Evolutionary conservation across 805 yeast genomes (phyloP).

Genomic region (Metschnikowia arizonensis): DNA sequence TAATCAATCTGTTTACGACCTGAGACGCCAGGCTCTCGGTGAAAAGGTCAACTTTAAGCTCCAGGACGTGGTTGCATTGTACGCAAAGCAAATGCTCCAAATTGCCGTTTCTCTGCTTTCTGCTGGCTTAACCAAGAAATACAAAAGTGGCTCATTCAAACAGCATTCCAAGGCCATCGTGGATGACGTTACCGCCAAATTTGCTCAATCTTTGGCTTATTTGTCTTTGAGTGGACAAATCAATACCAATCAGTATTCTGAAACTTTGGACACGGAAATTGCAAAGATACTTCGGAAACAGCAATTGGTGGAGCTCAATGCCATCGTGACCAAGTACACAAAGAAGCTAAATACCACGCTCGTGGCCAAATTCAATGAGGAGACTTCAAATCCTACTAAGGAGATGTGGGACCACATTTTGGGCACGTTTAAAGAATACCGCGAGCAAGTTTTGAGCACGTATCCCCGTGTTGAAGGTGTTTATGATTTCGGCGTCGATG

Average conservation of each 20-base stretch:
- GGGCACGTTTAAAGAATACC: constrained; percentile 49
- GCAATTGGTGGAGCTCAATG: constrained; percentile 32
- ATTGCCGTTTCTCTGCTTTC: constrained; percentile 9
- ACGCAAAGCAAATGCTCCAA: constrained; percentile 19
- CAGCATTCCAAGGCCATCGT: constrained; percentile 9
- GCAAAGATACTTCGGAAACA: constrained; percentile 33
- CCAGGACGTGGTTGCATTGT: constrained; percentile 36
- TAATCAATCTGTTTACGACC: constrained; percentile 58
- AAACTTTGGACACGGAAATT: constrained; percentile 14
- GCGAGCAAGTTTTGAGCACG: constrained; percentile 10
- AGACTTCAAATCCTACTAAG: constrained; percentile 48
- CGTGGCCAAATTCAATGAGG: constrained; percentile 47
- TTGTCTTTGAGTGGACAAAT: constrained; percentile 29
- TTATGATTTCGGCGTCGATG: constrained; percentile 67
- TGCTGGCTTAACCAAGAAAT: constrained; percentile 12
- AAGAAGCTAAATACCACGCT: constrained; percentile 47
- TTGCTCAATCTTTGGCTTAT: constrained; percentile 14
- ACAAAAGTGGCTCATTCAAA: constrained; percentile 12
- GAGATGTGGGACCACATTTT: constrained; percentile 22
- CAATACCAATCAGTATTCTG: constrained; percentile 20
- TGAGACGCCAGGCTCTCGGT: constrained; percentile 50
- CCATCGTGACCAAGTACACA: constrained; percentile 32
- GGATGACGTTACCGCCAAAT: constrained; percentile 14
- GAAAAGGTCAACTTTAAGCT: constrained; percentile 45
- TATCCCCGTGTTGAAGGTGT: constrained; percentile 18